These are phyloP conservation scores for Mortierella sp. DNA, from an alignment of 371 early-diverging fungal species.

Conservation along the genomic window DNA sequence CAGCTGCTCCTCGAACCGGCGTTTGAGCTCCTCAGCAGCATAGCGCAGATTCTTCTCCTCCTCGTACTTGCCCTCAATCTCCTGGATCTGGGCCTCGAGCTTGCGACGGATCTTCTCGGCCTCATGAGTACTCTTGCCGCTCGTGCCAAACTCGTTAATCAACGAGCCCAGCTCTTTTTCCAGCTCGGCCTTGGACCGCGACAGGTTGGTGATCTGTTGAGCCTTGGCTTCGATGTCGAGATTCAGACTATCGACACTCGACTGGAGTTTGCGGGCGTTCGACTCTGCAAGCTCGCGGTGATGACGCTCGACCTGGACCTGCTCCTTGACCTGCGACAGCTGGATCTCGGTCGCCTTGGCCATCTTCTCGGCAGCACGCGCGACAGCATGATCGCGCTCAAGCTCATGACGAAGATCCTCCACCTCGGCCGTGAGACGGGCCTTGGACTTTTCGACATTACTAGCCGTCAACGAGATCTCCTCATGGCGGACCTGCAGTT, in stretches of 20 bases:
- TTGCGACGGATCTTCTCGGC: conserved; percentile 76
- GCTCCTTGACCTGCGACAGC: conserved; percentile 62
- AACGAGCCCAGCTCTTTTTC: conserved; percentile 79
- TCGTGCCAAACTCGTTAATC: conserved; percentile 86
- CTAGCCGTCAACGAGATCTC: conserved; percentile 67
- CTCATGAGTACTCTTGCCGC: conserved; percentile 81
- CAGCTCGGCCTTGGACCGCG: conserved; percentile 76
- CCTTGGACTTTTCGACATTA: conserved; percentile 77
- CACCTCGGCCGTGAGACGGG: conserved; percentile 73
- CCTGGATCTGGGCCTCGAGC: conserved; percentile 73
- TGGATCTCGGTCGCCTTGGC: conserved; percentile 73
- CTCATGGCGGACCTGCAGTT: conserved; percentile 68
- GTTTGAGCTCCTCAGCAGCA: conserved; percentile 78
- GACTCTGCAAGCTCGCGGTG: conserved; percentile 75
- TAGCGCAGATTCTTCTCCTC: conserved; percentile 68
- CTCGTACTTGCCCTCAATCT: conserved; percentile 71
- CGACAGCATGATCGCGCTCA: conserved; percentile 78
- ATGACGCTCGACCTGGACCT: conserved; percentile 75
- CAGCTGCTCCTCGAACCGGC: conserved; percentile 73
- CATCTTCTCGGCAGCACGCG: conserved; percentile 72
- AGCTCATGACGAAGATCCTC: conserved; percentile 80
- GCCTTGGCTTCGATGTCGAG: conserved; percentile 70
- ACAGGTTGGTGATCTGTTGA: conserved; percentile 64
- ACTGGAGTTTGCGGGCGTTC: conserved; percentile 69
- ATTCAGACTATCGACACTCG: conserved; percentile 68